A percentile compares a stretch with the other conserved stretches of the same genome.
Conservation (phyloP, 2,329 filamentous ascomycete genomes). For the Laburnicola sp. region DNA sequence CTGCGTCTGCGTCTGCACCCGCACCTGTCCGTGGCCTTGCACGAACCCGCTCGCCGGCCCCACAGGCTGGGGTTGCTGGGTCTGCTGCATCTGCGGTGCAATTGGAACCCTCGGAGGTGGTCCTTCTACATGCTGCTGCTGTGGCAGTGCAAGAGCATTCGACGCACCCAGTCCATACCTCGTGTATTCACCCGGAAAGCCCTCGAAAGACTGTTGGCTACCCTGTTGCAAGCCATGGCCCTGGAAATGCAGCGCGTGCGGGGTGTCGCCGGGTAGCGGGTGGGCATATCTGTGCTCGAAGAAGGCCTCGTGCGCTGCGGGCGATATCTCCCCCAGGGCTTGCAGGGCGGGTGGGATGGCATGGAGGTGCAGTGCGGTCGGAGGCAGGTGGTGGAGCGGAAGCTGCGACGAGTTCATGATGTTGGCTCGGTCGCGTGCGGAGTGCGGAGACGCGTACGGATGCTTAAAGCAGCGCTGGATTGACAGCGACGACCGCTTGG, state of each 20-base stretch:
- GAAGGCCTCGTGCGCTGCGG: constrained; percentile 25
- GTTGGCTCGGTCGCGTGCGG: constrained; percentile 3
- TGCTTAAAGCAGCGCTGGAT: constrained; percentile 18
- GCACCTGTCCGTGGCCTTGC: constrained; percentile 12
- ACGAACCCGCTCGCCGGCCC: constrained; percentile 13
- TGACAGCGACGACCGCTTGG: constrained; percentile 8
- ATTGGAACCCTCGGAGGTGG: constrained; percentile 18
- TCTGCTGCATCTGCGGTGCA: constrained; percentile 20
- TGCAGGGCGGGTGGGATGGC: constrained; percentile 45
- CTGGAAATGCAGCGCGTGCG: constrained; percentile 40
- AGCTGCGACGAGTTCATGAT: constrained; percentile 16
- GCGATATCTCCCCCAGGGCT: constrained; percentile 46
- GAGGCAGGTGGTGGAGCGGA: constrained; percentile 14
- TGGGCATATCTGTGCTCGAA: constrained; percentile 28
- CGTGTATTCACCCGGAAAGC: constrained; percentile 26
- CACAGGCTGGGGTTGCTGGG: constrained; percentile 16
- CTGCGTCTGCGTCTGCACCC: constrained; percentile 10
- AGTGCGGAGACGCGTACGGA: background rate
- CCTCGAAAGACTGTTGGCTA: constrained; percentile 25
- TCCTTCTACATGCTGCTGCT: constrained; percentile 23
- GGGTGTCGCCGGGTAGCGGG: constrained; percentile 9
- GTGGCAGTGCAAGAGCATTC: constrained; percentile 17
- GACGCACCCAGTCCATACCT: constrained; percentile 30
- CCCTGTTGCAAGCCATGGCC: constrained; percentile 32
- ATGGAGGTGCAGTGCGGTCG: constrained; percentile 22